Evolutionary conservation across 2,329 filamentous ascomycete species (phyloP), one percentile per base, ranked within the genome.

Genomic region (Ambrosiella xylebori): DNA sequence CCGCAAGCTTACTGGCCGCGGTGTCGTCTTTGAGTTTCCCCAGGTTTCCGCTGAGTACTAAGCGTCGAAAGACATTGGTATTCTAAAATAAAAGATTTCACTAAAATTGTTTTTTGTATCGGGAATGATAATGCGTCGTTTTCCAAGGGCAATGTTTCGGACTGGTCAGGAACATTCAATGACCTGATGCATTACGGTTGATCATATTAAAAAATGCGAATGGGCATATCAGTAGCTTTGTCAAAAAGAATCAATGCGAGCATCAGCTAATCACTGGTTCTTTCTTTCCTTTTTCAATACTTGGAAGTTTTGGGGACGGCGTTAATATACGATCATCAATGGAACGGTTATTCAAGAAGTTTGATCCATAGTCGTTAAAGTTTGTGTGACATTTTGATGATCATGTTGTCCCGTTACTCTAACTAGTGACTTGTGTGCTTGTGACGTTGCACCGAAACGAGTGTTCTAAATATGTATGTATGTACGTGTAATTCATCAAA

Each of bases 21-120:
- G 83, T 73, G 93, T 97, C 73, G 83, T 84, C 76, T 98, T 98
- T 73, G 93, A 98, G 84, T 98, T 98, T 84, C 93, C 93, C 69
- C 86, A 94, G 80, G 78, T 78, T 70, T 74, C 78, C 70, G 69
- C 81, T 67, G 90, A 95, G 72, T 94, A 86, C 78, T 95, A 93
- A 79, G 78, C 57, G 57, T 38, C 9, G 8, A 35, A 50, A 47
- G 15, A 27, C 58, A 36, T 58, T n/a, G n/a, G 54, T 60, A 60
- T 50, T 54, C 50, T 57, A 36, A 60, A 54, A 57, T 47, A 57
- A 49, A 54, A 51, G n/a, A 44, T 40, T 1, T 39, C 44, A 35
- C 53, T 54, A 60, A 57, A 35, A 37, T 54, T 60, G 36, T 57
- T 57, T 47, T 27, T 60, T 57, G 53, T 49, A 47, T 38, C 53